Evolutionary conservation across 108 stramenopile species (phyloP).

Genomic region (Nannochloropsis gaditana): DNA sequence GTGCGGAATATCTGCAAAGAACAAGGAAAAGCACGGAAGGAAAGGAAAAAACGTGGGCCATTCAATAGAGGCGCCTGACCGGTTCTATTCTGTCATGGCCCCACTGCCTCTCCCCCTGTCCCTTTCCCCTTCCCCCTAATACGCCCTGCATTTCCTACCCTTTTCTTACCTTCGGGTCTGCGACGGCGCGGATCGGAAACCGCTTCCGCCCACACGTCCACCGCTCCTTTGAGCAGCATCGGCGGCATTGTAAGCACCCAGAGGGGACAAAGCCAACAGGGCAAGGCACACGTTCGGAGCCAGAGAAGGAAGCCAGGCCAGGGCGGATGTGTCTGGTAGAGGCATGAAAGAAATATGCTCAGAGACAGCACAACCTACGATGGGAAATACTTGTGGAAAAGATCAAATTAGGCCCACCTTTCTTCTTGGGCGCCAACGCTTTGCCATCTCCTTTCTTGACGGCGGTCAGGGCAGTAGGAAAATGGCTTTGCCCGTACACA

Average conservation of each 20-base stretch:
- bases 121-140: not conserved
- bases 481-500: too few species aligned
- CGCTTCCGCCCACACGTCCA: not conserved
- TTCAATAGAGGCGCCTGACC: too few species aligned
- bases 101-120: too few species aligned
- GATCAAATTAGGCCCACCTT: too few species aligned
- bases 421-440: too few species aligned
- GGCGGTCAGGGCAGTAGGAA: too few species aligned
- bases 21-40: not conserved
- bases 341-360: not conserved
- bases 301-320: not conserved
- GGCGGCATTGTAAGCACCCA: not conserved
- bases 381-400: too few species aligned
- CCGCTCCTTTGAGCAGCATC: not conserved
- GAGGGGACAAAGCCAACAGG: not conserved
- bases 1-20: not conserved
- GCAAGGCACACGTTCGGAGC: not conserved
- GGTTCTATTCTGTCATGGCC: too few species aligned
- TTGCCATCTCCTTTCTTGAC: too few species aligned
- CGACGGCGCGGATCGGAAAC: not conserved
- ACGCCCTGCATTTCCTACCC: not conserved
- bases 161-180: not conserved
- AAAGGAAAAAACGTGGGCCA: not conserved
- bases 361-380: too few species aligned
- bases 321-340: not conserved